Evolutionary conservation across 108 stramenopile species (phyloP), one percentile per base, ranked within the genome.

Genomic region (Fistulifera pelliculosa): DNA sequence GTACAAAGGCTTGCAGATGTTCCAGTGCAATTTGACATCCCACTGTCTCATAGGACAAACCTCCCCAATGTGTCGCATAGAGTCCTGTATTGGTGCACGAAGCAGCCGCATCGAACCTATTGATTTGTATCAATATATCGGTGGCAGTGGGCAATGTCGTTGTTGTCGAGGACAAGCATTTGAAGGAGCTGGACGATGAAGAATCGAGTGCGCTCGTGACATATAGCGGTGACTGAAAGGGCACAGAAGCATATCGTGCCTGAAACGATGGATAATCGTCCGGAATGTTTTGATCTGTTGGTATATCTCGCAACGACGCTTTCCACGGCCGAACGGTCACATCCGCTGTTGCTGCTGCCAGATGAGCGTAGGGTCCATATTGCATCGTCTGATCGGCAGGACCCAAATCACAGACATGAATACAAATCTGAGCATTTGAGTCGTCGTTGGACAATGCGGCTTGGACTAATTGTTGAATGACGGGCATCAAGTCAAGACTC

Each of bases 31-130:
- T 41, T 15, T 28, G 41, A 35, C 65, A 67, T 26, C 47, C 51
- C 1, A 69, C 56, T 0, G 71, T 52, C 0, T 17, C 21, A 1
- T 60, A 39, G 21, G 52, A 43, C 38, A 77, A 26, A 4, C 76
- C 76, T 28, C 76, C 76, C 76, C 76, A 77, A 27, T 77, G 76
- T 0, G 76, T 59, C 11, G 43, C 50, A 39, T 59, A 77, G 6
- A 77, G n/a, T 18, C 76, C 76, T 15, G 68, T 69, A 25, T 63
- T 63, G 31, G n/a, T n/a, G n/a, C n/a, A n/a, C n/a, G n/a, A n/a
- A n/a, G n/a, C n/a, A n/a, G n/a, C n/a, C n/a, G n/a, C n/a, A n/a
- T n/a, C n/a, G n/a, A n/a, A n/a, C n/a, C n/a, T n/a, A n/a, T n/a
- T n/a, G n/a, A n/a, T n/a, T n/a, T n/a, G n/a, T n/a, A n/a, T n/a